Evolutionary conservation across 257 asterid species (phyloP), one percentile per base, ranked within the genome.

Genomic region (Plantago ovata): DNA sequence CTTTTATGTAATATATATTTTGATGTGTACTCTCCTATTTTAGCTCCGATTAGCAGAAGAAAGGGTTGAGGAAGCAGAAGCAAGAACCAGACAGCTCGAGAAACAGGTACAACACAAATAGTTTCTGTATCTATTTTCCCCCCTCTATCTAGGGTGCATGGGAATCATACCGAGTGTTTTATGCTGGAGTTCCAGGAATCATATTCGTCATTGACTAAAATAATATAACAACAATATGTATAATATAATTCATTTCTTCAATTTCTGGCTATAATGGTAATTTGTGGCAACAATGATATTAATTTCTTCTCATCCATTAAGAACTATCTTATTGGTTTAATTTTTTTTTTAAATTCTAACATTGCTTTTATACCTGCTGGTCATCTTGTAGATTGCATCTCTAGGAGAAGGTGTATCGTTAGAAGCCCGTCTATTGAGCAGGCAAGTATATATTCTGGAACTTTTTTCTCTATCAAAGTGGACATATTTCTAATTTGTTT

Each of bases 401-500:
- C 80, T 92, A 43, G 98, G 98, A 53, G 95, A 92, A 58, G 98
- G 96, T 44, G 92, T 82, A 58, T 85, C 96, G n/a, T 63, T 92
- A 66, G 98, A 92, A 81, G 81, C 96, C 66, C 95, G 96, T 68
- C 89, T 88, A 47, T 71, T 88, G 81, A 85, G 83, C 95, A 89
- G 95, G 98, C 72, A 79, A 75, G 75, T 64, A 40, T 42, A 23
- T 19, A 56, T 61, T 55, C 44, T 54, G 53, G 54, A 53, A 59
- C 58, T 53, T 60, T 53, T n/a, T 67, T 56, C 33, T n/a, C 56
- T 38, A 54, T 56, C 16, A 51, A 42, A 12, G 46, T 47, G 60
- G 54, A 63, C 53, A 47, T 19, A 57, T 13, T 18, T 59, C 57
- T 68, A 49, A 75, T 49, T 38, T 20, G 9, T 63, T 43, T 61